These are phyloP conservation scores for Cydonia oblonga DNA, from an alignment of 331 rosid species.

Conservation along the genomic window DNA sequence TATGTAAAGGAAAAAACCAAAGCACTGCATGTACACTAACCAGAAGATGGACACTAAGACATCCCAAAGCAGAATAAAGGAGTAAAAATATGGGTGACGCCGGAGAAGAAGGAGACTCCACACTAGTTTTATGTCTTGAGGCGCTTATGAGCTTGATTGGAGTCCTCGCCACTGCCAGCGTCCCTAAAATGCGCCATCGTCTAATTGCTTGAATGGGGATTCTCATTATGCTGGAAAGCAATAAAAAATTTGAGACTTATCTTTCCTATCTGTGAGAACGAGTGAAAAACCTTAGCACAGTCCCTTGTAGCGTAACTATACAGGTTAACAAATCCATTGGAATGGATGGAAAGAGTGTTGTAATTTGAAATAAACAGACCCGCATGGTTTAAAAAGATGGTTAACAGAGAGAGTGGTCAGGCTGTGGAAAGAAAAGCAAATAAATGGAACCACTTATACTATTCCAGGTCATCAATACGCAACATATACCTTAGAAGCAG, in stretches of 20 bases:
- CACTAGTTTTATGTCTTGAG: slow-evolving; percentile 36
- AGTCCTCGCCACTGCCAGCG: slow-evolving; percentile 56
- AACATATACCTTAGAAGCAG: slow-evolving; percentile 44
- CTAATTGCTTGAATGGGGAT: slow-evolving; percentile 38
- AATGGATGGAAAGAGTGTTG: background rate
- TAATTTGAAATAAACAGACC: background rate
- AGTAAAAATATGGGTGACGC: slow-evolving; percentile 7
- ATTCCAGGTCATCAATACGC: no score
- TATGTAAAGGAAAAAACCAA: slow-evolving; percentile 9
- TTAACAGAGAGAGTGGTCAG: background rate
- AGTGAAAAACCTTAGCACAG: background rate
- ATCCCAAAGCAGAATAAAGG: slow-evolving; percentile 3
- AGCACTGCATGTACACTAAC: slow-evolving; percentile 46
- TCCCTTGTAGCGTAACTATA: background rate
- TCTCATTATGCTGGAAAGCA: slow-evolving; percentile 49
- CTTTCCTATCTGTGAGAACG: background rate
- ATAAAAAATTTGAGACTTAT: background rate
- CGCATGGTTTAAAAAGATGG: background rate
- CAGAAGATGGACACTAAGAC: slow-evolving; percentile 5
- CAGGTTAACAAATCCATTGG: no score
- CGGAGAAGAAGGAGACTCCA: slow-evolving; percentile 8
- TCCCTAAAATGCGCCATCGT: slow-evolving; percentile 53
- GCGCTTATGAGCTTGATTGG: slow-evolving; percentile 70
- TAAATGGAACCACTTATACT: background rate
- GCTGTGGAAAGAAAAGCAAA: background rate